These are phyloP conservation scores for Phragmites australis DNA, from an alignment of 176 grass and related monocot genomes.

Conservation along the genomic window DNA sequence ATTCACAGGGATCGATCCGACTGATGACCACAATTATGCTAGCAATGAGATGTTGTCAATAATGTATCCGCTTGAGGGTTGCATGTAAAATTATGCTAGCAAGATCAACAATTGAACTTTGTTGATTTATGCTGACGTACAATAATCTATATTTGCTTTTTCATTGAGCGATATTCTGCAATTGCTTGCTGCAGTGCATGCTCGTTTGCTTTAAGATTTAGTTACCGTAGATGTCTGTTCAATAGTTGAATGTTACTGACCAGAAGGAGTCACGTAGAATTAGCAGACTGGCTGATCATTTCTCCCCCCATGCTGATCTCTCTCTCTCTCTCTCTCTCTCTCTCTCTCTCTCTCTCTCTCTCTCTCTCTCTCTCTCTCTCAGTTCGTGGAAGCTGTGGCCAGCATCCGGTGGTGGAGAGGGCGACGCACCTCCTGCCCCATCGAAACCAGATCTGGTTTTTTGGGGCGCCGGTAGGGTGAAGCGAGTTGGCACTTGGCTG, in stretches of 20 bases:
- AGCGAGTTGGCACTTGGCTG: too few relatives aligned
- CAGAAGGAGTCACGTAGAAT: neutral
- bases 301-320: too few relatives aligned
- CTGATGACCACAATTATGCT: neutral
- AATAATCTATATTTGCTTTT: neutral
- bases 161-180: neutral
- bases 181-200: neutral
- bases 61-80: neutral
- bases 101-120: neutral
- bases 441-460: too few relatives aligned
- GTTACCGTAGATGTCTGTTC: neutral
- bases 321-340: too few relatives aligned
- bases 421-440: too few relatives aligned
- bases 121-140: neutral
- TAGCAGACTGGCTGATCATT: too few relatives aligned
- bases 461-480: too few relatives aligned
- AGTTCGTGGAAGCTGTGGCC: too few relatives aligned
- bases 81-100: neutral
- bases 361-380: too few relatives aligned
- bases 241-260: neutral
- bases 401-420: too few relatives aligned
- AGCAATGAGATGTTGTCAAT: neutral
- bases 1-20: conserved; percentile 44
- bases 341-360: too few relatives aligned
- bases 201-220: too few relatives aligned